Evolutionary conservation across 2,329 filamentous ascomycete genomes (phyloP).

Genomic region (Tolypocladium nubicola): DNA sequence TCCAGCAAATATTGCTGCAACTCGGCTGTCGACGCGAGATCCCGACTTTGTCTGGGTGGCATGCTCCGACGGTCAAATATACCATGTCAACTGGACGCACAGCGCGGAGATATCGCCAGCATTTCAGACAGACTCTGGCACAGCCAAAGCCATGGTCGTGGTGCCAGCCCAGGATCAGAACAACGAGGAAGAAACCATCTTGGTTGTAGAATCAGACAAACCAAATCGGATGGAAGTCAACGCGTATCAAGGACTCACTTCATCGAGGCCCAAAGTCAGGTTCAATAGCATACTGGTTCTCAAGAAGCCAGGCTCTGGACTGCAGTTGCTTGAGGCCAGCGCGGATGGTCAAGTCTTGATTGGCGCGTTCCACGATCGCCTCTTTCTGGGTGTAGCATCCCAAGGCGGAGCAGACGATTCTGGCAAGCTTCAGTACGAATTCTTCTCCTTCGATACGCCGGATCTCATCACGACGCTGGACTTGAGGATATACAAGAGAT

Average conservation of each 20-base stretch:
- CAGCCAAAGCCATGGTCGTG: constrained; percentile 35
- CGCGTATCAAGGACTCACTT: constrained; percentile 29
- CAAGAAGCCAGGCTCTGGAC: constrained; percentile 21
- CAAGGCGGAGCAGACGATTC: constrained; percentile 10
- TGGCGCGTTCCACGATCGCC: constrained; percentile 24
- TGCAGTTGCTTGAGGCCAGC: constrained; percentile 35
- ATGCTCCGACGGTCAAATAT: constrained; percentile 46
- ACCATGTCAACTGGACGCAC: constrained; percentile 47
- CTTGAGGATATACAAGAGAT: constrained; percentile 31
- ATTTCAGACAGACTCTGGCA: constrained; percentile 30
- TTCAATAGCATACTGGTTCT: constrained; percentile 26
- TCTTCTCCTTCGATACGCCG: constrained; percentile 46
- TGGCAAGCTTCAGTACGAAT: constrained; percentile 34
- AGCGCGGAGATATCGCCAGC: constrained; percentile 29
- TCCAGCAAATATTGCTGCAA: constrained; percentile 28
- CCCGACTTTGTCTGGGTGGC: constrained; percentile 48
- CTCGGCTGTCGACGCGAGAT: constrained; percentile 25
- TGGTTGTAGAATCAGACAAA: constrained; percentile 34
- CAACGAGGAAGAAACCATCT: constrained; percentile 30
- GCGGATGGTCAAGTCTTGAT: constrained; percentile 46
- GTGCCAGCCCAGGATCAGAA: constrained; percentile 23
- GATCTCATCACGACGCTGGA: constrained; percentile 61
- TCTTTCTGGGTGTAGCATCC: constrained; percentile 23
- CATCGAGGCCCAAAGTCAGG: constrained; percentile 8
- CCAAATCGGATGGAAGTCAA: constrained; percentile 25